Evolutionary conservation across 768 basidiomycete species (phyloP), one percentile per base, ranked within the genome.

Genomic region (Xerocomellus intermedius): DNA sequence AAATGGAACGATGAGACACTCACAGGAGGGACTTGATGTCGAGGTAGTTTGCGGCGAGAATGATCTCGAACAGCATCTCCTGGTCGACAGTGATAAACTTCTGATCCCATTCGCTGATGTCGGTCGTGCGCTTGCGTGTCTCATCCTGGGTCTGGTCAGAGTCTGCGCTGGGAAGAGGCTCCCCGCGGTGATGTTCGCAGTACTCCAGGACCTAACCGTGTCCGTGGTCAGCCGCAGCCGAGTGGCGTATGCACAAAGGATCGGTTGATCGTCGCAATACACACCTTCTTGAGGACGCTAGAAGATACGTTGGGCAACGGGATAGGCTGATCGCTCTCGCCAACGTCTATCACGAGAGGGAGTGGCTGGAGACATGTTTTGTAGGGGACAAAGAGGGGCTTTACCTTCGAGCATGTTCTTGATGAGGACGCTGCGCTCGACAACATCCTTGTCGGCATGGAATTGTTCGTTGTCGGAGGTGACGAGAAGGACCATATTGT

Each of bases 21-120:
- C 66, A 97, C 96, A 98, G 85, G 45, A 98, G 83, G 21, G 95
- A 89, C 78, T 98, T 98, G 82, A 99, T 98, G 69, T 99, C 97
- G 63, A 99, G 89, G 77, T 99, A 99, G 79, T 99, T 99, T 60
- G 97, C 97, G 10, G 97, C 97, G 52, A 98, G 87, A 73, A 98
- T 99, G 72, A 98, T 99, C 78, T 99, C 97, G 63, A 98, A 98
- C 7, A 99, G 82, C 96, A 98, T 98, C 76, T 98, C 97, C 75
- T 98, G 97, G 79, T 98, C 97, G 56, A 98, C 97, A 42, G 87
- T 88, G 73, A 96, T 95, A 73, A 95, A 98, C 77, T 97, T 97
- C 70, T 95, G 90, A 75, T 99, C 97, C 97, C 97, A 99, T 70
- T 99, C 97, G 60, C 86, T 87, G 74, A 99, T 98, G 63, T 98